These are phyloP conservation scores for Thelephora terrestris DNA, from an alignment of 1,284 basidiomycete genomes.

Conservation along the genomic window DNA sequence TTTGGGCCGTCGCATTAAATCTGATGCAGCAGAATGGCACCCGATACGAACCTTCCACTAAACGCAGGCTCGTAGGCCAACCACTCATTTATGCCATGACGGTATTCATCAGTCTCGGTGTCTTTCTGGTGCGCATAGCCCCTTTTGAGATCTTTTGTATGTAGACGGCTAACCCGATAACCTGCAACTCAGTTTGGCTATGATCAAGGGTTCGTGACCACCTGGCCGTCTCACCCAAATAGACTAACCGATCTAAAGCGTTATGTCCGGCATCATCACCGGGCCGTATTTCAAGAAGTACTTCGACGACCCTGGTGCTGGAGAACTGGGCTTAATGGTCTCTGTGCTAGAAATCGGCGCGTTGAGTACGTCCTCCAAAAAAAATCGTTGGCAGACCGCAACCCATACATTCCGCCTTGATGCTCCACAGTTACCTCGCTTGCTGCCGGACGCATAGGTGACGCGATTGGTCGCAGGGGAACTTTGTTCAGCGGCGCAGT, in stretches of 20 bases:
- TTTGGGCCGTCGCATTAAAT: slow-evolving; percentile 5
- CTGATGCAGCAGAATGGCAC: slow-evolving; percentile 21
- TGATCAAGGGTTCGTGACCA: slow-evolving; percentile 71
- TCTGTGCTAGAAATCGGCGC: slow-evolving; percentile 90
- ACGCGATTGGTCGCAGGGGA: slow-evolving; percentile 78
- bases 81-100: slow-evolving; percentile 76
- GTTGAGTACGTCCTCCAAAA: slow-evolving; percentile 49
- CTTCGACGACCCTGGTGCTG: slow-evolving; percentile 68
- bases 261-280: slow-evolving; percentile 91
- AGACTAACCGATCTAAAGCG: slow-evolving; percentile 34
- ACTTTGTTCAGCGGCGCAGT: slow-evolving; percentile 84
- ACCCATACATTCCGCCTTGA: not conserved
- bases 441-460: slow-evolving; percentile 81
- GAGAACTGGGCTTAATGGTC: slow-evolving; percentile 80
- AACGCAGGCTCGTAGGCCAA: slow-evolving; percentile 64
- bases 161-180: not conserved
- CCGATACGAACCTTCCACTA: slow-evolving; percentile 9
- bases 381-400: not conserved
- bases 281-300: slow-evolving; percentile 82
- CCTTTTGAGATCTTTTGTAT: slow-evolving; percentile 12
- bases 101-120: slow-evolving; percentile 79
- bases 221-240: not conserved
- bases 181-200: slow-evolving; percentile 75
- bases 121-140: slow-evolving; percentile 61
- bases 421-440: slow-evolving; percentile 69